Evolutionary conservation across 768 basidiomycete species (phyloP), one percentile per base, ranked within the genome.

Genomic region (Pleurotus citrinopileatus): DNA sequence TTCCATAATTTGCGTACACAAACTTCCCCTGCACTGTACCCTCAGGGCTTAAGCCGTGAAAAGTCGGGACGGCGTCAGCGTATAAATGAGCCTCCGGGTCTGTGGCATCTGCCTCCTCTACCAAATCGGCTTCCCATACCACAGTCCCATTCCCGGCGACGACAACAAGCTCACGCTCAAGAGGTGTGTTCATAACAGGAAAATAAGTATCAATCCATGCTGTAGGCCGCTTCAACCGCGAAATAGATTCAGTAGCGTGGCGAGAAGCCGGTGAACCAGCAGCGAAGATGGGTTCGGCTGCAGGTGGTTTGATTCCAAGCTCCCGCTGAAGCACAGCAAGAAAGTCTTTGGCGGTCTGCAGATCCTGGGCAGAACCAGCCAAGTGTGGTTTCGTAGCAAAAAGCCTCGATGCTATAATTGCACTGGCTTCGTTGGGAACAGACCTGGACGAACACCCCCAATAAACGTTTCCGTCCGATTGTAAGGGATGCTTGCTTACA

Each of bases 161-260:
- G 19, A 87, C 76, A 48, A 83, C 75, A 17, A 89, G 67, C 50
- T 76, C 74, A 32, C 78, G 71, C 37, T 80, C 74, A 23, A 87
- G 68, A 15, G 87, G 86, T 4, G 74, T 79, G 69, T 89, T 89
- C 72, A 91, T 73, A 27, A 86, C 70, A 12, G 90, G 88, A 67
- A 85, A 91, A 70, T 92, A 92, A 28, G 74, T 74, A 53, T 81
- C 81, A 56, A 87, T 82, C 85, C 86, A 88, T 53, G 79, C 84
- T 8, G 61, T 67, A 1, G 81, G 78, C 13, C 66, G 58, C 32
- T 57, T 62, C 27, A 72, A 69, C 51, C 68, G 63, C 13, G 75
- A 64, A 51, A 82, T 76, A 23, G 70, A 65, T 15, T 81, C 66
- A 3, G 84, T 84, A 3, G 83, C 82, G 17, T 71, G 65, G 23